Conservation (phyloP, 768 basidiomycete species). For the Lactarius quietus region DNA sequence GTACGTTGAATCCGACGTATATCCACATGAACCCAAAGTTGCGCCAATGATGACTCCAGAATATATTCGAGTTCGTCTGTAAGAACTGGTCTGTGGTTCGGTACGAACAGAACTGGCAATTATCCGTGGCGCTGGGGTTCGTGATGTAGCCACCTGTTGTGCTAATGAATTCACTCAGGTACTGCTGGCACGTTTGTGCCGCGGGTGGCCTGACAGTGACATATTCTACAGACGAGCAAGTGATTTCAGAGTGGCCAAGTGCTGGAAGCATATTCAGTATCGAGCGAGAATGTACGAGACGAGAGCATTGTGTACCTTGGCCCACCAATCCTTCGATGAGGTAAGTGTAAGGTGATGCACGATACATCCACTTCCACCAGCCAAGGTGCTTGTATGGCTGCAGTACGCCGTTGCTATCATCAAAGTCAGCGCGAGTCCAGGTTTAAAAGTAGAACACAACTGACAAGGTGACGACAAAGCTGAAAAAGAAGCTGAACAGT, state of each 20-base stretch:
- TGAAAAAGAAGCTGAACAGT: slow-evolving; percentile 38
- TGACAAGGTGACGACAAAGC: slow-evolving; percentile 44
- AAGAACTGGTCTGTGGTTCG: slow-evolving; percentile 60
- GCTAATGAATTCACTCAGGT: slow-evolving; percentile 42
- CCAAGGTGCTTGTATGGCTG: slow-evolving; percentile 43
- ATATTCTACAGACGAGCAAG: slow-evolving; percentile 61
- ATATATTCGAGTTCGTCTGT: slow-evolving; percentile 53
- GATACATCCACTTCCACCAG: slow-evolving; percentile 46
- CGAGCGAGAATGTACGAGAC: not conserved
- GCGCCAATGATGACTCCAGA: slow-evolving; percentile 49
- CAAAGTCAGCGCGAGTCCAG: not conserved
- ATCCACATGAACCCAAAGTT: slow-evolving; percentile 46
- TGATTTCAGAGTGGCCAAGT: slow-evolving; percentile 46
- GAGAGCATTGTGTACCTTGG: slow-evolving; percentile 41
- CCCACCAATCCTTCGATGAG: slow-evolving; percentile 40
- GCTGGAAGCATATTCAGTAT: slow-evolving; percentile 34
- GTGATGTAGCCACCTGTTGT: slow-evolving; percentile 46
- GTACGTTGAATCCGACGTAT: slow-evolving; percentile 43
- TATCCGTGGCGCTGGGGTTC: slow-evolving; percentile 37
- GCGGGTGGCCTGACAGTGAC: slow-evolving; percentile 48
- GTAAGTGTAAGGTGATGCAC: slow-evolving; percentile 36
- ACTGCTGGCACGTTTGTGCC: slow-evolving; percentile 46
- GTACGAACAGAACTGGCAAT: slow-evolving; percentile 54
- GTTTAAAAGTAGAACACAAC: slow-evolving; percentile 12
- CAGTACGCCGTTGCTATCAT: slow-evolving; percentile 43